Evolutionary conservation across 495 filamentous ascomycete species (phyloP).

Genomic region (Neurospora sp.): DNA sequence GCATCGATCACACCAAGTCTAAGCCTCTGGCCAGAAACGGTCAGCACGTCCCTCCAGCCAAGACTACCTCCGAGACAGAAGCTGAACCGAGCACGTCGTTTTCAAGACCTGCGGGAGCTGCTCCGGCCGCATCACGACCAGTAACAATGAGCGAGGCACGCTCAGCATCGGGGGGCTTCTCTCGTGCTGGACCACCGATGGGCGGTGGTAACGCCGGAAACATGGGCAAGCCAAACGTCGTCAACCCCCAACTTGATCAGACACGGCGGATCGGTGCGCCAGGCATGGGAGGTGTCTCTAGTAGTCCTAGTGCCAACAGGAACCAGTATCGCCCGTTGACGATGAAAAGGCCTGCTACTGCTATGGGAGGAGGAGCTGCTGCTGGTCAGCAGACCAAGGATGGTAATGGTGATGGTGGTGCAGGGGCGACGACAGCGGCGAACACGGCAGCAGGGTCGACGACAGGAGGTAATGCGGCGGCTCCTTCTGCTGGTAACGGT

Average conservation of each 20-base stretch:
- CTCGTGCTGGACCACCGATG: slow-evolving; percentile 7
- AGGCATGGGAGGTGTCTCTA: slow-evolving; percentile 10
- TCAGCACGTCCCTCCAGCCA: slow-evolving; percentile 30
- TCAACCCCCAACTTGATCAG: slow-evolving; percentile 62
- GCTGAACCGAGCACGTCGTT: background rate
- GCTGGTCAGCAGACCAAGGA: background rate
- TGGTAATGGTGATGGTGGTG: background rate
- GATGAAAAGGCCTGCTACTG: slow-evolving; percentile 36
- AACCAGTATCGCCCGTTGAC: slow-evolving; percentile 50
- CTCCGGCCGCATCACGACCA: background rate
- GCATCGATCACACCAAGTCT: slow-evolving; percentile 71
- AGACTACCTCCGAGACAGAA: slow-evolving; percentile 4
- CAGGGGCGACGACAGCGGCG: background rate
- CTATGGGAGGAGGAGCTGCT: background rate
- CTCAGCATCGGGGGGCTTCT: background rate
- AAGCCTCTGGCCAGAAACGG: slow-evolving; percentile 48
- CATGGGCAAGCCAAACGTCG: slow-evolving; percentile 37
- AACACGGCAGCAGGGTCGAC: background rate
- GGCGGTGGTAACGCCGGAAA: background rate
- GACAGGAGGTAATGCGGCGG: background rate
- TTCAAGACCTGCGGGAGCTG: background rate
- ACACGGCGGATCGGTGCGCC: slow-evolving; percentile 68
- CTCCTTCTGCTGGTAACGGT: background rate
- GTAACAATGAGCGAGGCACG: slow-evolving; percentile 4
- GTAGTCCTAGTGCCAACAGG: slow-evolving; percentile 49